phyloP scores from a whole-genome alignment of 2,329 filamentous ascomycete species.

The Verticillium tricorpus region DNA sequence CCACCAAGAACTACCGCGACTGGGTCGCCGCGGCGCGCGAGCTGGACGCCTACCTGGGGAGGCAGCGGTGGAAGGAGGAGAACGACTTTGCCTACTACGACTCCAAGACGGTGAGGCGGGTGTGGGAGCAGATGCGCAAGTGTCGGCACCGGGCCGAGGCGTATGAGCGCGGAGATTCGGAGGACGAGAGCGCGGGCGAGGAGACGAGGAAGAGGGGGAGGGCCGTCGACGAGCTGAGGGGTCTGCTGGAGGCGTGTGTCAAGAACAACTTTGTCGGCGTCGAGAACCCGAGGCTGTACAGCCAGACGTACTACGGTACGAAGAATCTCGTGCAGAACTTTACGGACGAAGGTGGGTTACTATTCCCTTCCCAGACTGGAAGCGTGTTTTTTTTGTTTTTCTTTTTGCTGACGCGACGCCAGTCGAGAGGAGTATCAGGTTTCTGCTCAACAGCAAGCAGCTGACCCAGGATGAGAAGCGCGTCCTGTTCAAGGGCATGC shows the following conservation, averaged over 20 bases:
- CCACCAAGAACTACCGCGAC: constrained; percentile 70
- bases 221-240: constrained; percentile 70
- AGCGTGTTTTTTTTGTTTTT: not conserved
- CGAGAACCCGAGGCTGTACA: constrained; percentile 92
- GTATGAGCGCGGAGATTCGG: constrained; percentile 29
- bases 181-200: constrained; percentile 32
- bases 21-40: constrained; percentile 79
- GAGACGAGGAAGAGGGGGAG: constrained; percentile 33
- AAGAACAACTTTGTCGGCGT: constrained; percentile 98
- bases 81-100: constrained; percentile 86
- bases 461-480: constrained; percentile 71
- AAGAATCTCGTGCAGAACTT: constrained; percentile 90
- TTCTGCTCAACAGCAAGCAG: constrained; percentile 64
- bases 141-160: constrained; percentile 56
- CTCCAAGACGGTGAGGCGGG: constrained; percentile 72
- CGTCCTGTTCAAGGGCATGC: constrained; percentile 77
- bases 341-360: constrained; percentile 67
- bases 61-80: constrained; percentile 73
- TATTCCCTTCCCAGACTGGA: too few species aligned
- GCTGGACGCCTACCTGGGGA: constrained; percentile 76
- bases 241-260: constrained; percentile 80
- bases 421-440: constrained; percentile 63
- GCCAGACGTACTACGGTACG: constrained; percentile 96
- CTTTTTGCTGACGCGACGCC: constrained; percentile 12
- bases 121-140: constrained; percentile 70